Conservation (phyloP, 139 green algal genomes). For the Mesotaenium endlicherianum region DNA sequence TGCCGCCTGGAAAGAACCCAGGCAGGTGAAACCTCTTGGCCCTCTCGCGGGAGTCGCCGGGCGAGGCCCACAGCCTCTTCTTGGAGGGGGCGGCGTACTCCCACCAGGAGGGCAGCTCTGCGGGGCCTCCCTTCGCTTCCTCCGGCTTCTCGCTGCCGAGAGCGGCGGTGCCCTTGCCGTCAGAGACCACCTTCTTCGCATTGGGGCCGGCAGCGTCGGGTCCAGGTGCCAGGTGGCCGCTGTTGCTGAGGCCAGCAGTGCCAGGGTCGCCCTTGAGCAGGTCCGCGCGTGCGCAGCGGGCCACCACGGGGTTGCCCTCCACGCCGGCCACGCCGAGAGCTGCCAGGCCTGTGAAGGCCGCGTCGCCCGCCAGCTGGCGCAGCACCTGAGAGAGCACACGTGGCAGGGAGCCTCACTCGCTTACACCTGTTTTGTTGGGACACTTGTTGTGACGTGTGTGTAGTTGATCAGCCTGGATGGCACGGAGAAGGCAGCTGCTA, state of each 20-base stretch:
- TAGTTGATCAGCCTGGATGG: too few species aligned
- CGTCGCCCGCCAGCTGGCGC: not conserved
- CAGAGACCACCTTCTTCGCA: too few species aligned
- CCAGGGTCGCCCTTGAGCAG: not conserved
- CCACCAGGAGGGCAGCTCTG: not conserved
- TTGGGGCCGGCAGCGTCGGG: not conserved
- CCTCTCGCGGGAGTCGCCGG: not conserved
- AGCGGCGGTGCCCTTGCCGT: too few species aligned
- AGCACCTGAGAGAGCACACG: too few species aligned
- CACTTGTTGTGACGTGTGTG: too few species aligned
- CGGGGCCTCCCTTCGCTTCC: not conserved
- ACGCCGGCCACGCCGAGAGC: constrained; percentile 3
- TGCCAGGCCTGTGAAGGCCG: not conserved
- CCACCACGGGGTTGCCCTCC: not conserved
- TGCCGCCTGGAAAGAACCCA: too few species aligned
- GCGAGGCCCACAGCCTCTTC: not conserved
- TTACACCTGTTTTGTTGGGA: too few species aligned
- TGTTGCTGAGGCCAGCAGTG: not conserved
- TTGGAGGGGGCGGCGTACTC: not conserved
- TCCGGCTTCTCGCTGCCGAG: not conserved
- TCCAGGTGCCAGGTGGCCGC: not conserved
- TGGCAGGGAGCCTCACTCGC: too few species aligned
- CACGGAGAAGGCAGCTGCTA: too few species aligned
- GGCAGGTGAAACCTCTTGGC: too few species aligned
- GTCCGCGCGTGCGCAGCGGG: not conserved